These are phyloP conservation scores for Tricholoma saponaceum DNA, from an alignment of 768 basidiomycete genomes.

Conservation along the genomic window DNA sequence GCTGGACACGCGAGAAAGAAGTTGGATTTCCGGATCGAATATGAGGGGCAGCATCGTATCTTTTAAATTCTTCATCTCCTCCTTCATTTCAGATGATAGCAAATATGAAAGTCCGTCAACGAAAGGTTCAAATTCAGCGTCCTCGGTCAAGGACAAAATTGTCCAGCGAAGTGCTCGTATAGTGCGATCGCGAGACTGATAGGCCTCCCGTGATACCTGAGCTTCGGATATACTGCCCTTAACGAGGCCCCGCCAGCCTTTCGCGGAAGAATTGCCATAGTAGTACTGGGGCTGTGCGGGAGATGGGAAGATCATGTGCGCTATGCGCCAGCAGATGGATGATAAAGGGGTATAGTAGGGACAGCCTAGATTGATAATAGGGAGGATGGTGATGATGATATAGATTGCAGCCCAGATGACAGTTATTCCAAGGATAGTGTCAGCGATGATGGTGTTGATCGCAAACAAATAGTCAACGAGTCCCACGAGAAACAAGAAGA, in stretches of 20 bases:
- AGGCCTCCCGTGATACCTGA: conserved; percentile 23
- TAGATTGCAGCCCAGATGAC: conserved; percentile 24
- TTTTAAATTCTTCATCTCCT: background rate
- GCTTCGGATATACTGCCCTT: conserved; percentile 18
- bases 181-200: conserved; percentile 25
- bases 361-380: conserved; percentile 26
- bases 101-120: conserved; percentile 27
- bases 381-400: conserved; percentile 26
- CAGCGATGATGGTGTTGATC: conserved; percentile 19
- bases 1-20: background rate
- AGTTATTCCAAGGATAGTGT: conserved; percentile 23
- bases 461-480: conserved; percentile 35
- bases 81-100: background rate
- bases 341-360: conserved; percentile 35
- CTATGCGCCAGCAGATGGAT: conserved; percentile 21
- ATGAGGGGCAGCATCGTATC: background rate
- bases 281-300: conserved; percentile 3
- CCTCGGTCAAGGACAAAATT: conserved; percentile 26
- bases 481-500: conserved; percentile 48
- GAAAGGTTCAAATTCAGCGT: no score
- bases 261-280: conserved; percentile 6
- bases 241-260: background rate
- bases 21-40: background rate
- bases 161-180: conserved; percentile 33
- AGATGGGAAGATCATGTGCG: conserved; percentile 16